Percentiles rank a stretch among this genome's conserved stretches.
These are phyloP conservation scores for Saccharomycopsis capsularis DNA, from an alignment of 805 yeast species.

Conservation along the genomic window DNA sequence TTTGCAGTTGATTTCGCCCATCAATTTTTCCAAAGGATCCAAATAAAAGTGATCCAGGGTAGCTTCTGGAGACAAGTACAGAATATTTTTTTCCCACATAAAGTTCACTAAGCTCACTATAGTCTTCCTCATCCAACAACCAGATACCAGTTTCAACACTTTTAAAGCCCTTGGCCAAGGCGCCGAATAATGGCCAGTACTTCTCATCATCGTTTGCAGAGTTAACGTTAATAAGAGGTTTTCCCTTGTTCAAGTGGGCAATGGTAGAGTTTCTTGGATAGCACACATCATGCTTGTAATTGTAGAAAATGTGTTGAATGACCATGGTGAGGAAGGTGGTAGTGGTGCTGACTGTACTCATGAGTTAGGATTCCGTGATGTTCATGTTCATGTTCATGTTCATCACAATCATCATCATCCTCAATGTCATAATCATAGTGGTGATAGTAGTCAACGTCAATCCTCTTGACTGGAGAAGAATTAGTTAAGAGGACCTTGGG, in stretches of 20 bases:
- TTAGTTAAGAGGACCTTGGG: too few species aligned
- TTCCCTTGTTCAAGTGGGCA: slow-evolving; percentile 25
- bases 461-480: too few species aligned
- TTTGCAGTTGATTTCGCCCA: slow-evolving; percentile 40
- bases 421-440: too few species aligned
- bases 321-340: neutral
- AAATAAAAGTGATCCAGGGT: slow-evolving; percentile 47
- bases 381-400: too few species aligned
- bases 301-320: slow-evolving; percentile 3
- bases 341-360: too few species aligned
- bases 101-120: slow-evolving; percentile 32
- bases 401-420: neutral
- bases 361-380: too few species aligned
- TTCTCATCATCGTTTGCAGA: slow-evolving; percentile 71
- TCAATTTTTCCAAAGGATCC: slow-evolving; percentile 40
- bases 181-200: slow-evolving; percentile 47
- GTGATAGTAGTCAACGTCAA: too few species aligned
- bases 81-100: slow-evolving; percentile 58
- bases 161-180: slow-evolving; percentile 42
- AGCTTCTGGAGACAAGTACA: slow-evolving; percentile 37
- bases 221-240: slow-evolving; percentile 37
- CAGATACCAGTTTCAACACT: slow-evolving; percentile 63
- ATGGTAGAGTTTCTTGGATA: slow-evolving; percentile 11
- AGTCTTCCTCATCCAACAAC: slow-evolving; percentile 34
- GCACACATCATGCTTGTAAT: slow-evolving; percentile 6